Base-by-base conservation (phyloP, 768 basidiomycete species). In the Russula abietina region DNA sequence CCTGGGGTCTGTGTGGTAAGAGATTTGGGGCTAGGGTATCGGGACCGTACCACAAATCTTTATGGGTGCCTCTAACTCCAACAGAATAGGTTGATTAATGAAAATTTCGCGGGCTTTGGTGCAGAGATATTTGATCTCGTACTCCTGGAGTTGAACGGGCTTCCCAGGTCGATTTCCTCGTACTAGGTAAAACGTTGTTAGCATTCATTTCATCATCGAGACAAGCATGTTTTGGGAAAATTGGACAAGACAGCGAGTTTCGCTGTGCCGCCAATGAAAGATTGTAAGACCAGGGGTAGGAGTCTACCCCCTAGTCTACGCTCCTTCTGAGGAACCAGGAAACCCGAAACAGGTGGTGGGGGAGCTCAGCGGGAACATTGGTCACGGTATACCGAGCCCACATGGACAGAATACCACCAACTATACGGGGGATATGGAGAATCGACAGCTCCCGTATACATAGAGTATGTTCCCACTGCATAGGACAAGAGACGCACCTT, bases 61-160 rank as follows among this genome's bases (percentile, higher is more conserved):
- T 80, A 99, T 98, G 69, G 96, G 96, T 56, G 96, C 97, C 76
- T 98, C 97, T 69, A 98, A 81, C 78, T 98, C 96, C 75, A 98
- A 83, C 65, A 98, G 80, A 74, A 98, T 98, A 65, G 96, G 96
- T 75, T 99, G 96, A 77, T 91, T 92, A 78, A 99, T 98, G 80
- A 99, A 98, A 73, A 99, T 98, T 78, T 99, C 97, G 69, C 96
- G 83, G 56, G 95, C 95, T 81, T 93, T 97, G 73, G 94, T 97
- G 80, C 96, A 99, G 67, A 99, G 84, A 75, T 95, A 93, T 76
- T 94, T 96, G 84, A 99, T 98, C 81, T 99, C 96, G 80, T 95
- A 97, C 77, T 99, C 96, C 74, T 93, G 91, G 68, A 99, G 82
- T 73, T 95, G 93, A 53, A 99, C 96, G 49, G 95, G 93, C 78